A percentile compares a stretch with the other conserved stretches of the same genome.
Conservation (phyloP, 768 basidiomycete genomes). For the Kwoniella newhampshirensis region DNA sequence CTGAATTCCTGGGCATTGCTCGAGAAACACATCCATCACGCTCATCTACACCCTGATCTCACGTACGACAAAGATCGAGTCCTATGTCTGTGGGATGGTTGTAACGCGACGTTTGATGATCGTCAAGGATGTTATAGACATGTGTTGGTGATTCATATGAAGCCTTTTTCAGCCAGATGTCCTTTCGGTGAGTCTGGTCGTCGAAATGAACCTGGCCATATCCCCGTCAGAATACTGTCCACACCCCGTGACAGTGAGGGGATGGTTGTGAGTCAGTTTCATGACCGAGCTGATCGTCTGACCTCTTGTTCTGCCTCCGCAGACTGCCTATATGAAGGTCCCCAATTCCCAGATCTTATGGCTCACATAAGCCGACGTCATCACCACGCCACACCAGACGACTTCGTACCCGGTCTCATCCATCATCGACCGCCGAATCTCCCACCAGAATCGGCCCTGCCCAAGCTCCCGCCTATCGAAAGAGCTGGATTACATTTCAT, state of each 20-base stretch:
- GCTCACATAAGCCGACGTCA: slow-evolving; percentile 44
- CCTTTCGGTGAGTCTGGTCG: slow-evolving; percentile 45
- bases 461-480: slow-evolving; percentile 1
- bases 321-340: slow-evolving; percentile 45
- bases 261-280: too few species aligned
- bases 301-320: not conserved
- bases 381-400: slow-evolving; percentile 36
- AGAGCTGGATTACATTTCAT: not conserved
- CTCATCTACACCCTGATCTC: slow-evolving; percentile 27
- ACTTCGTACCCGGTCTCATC: slow-evolving; percentile 46
- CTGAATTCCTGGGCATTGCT: slow-evolving; percentile 45
- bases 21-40: slow-evolving; percentile 43
- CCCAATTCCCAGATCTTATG: slow-evolving; percentile 33
- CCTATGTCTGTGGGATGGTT: slow-evolving; percentile 33
- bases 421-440: slow-evolving; percentile 21
- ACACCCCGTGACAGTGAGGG: not conserved
- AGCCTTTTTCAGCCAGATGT: slow-evolving; percentile 37
- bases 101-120: slow-evolving; percentile 12
- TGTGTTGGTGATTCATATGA: slow-evolving; percentile 38
- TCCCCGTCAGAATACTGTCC: too few species aligned
- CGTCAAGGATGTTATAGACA: slow-evolving; percentile 34
- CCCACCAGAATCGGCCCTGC: slow-evolving; percentile 4
- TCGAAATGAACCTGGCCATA: too few species aligned
- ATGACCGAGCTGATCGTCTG: too few species aligned
- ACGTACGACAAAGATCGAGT: not conserved